Base-by-base conservation (phyloP, 768 basidiomycete species). In the Crepidotus variabilis region DNA sequence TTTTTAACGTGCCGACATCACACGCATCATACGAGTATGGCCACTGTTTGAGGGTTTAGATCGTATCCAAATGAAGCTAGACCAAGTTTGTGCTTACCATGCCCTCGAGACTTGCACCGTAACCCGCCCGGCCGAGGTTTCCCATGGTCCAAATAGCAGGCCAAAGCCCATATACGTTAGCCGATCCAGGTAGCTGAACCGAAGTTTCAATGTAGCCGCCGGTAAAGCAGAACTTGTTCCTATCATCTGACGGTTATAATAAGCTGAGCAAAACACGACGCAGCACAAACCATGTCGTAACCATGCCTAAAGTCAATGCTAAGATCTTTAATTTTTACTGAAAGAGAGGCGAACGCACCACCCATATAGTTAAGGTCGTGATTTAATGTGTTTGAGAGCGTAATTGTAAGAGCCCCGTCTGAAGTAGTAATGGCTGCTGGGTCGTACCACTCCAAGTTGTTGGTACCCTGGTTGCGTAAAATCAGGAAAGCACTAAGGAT, bases 201-300 rank as follows among this genome's bases (percentile, higher is more conserved):
- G 72, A 78, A 0, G 78, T 68, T 65, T 91, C 88, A 51, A 92
- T 78, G 55, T 87, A 82, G 22, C 92, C 92, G 22, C 88, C 90
- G 13, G 89, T 90, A 71, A 93, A 94, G 69, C 90, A 95, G 58
- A 96, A 88, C 71, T 94, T 92, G 71, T 94, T 94, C 89, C 83
- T 83, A 57, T 10, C 46, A 59, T 62, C 34, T 47, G 61, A 49
- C 34, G 56, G 50, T 52, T 35, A 60, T 24, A 24, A 22, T n/a
- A 6, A 45, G 8, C n/a, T n/a, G n/a, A 18, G 46, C 5, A 28
- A 47, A 46, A 18, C 23, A 49, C 18, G 33, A 35, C 52, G 45
- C 22, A 14, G 54, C 69, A 75, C 67, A 34, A 43, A 76, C 77
- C 78, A 79, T 20, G 76, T 71, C n/a, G 73, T 67, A 39, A 79